A percentile compares a stretch with the other conserved stretches of the same genome.
Conservation (phyloP, 1,284 basidiomycete genomes). For the Cutaneotrichosporon mucoides region DNA sequence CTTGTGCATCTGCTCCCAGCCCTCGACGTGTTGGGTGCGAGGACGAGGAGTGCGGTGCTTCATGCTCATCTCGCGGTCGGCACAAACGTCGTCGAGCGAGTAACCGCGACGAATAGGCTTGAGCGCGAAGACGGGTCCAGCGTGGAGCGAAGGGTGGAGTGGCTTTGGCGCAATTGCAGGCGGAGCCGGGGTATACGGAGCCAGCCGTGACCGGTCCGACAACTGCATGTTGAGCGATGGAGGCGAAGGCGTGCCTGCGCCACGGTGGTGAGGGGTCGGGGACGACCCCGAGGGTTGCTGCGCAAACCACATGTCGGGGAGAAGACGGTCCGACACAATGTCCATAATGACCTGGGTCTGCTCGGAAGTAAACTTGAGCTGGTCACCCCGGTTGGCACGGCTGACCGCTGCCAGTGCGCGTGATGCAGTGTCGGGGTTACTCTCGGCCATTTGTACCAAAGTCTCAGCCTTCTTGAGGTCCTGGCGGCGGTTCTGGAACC, state of each 20-base stretch:
- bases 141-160: slow-evolving; percentile 1
- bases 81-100: slow-evolving; percentile 23
- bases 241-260: background rate
- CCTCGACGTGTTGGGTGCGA: slow-evolving; percentile 11
- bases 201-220: slow-evolving; percentile 2
- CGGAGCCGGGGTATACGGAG: slow-evolving; percentile 13
- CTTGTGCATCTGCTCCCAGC: slow-evolving; percentile 22
- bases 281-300: slow-evolving; percentile 21
- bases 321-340: slow-evolving; percentile 20
- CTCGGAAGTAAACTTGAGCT: slow-evolving; percentile 17
- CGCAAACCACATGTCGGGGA: slow-evolving; percentile 20
- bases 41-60: slow-evolving; percentile 17
- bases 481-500: slow-evolving; percentile 27
- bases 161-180: slow-evolving; percentile 18
- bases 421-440: slow-evolving; percentile 21
- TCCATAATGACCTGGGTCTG: slow-evolving; percentile 21
- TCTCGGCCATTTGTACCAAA: slow-evolving; percentile 18
- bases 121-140: slow-evolving; percentile 7
- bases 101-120: slow-evolving; percentile 19
- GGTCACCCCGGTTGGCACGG: slow-evolving; percentile 21
- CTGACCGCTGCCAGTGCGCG: slow-evolving; percentile 19
- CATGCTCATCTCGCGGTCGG: slow-evolving; percentile 25
- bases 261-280: slow-evolving; percentile 12
- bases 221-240: slow-evolving; percentile 2
- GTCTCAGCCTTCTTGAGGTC: slow-evolving; percentile 24